Conservation (phyloP, 805 yeast species). For the Candida ficus region DNA sequence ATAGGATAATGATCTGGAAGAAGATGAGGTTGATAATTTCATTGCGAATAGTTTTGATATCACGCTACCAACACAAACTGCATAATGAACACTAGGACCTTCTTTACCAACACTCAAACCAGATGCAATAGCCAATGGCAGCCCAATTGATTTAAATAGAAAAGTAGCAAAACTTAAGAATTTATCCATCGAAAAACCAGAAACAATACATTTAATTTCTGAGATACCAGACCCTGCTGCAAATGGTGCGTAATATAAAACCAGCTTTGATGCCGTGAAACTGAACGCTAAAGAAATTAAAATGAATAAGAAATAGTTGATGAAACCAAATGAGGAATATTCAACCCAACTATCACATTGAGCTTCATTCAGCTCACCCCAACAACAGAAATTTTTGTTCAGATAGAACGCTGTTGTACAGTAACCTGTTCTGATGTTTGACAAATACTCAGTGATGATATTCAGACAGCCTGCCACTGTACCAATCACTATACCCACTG, state of each 20-base stretch:
- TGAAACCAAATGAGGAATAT: slow-evolving; percentile 46
- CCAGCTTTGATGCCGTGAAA: slow-evolving; percentile 58
- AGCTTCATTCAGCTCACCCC: slow-evolving; percentile 45
- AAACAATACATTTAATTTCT: slow-evolving; percentile 89
- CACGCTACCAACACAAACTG: slow-evolving; percentile 81
- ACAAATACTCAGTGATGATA: slow-evolving; percentile 81
- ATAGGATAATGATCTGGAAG: slow-evolving; percentile 11
- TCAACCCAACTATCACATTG: slow-evolving; percentile 63
- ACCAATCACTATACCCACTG: slow-evolving; percentile 77
- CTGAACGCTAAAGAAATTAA: slow-evolving; percentile 58
- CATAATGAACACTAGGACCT: slow-evolving; percentile 97
- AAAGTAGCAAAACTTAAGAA: slow-evolving; percentile 74
- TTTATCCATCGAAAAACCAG: slow-evolving; percentile 78
- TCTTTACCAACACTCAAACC: slow-evolving; percentile 95
- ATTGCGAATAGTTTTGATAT: slow-evolving; percentile 24
- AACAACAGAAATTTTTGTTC: slow-evolving; percentile 77
- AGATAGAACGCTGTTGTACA: slow-evolving; percentile 68
- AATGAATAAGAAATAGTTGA: slow-evolving; percentile 57
- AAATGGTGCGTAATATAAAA: slow-evolving; percentile 68
- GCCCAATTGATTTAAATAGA: slow-evolving; percentile 66
- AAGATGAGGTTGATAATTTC: slow-evolving; percentile 7
- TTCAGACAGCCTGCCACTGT: slow-evolving; percentile 76
- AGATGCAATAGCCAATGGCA: slow-evolving; percentile 89
- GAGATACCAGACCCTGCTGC: slow-evolving; percentile 98
- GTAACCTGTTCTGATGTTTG: slow-evolving; percentile 71